These are phyloP conservation scores for Pisolithus albus DNA, from an alignment of 768 basidiomycete species.

Conservation along the genomic window DNA sequence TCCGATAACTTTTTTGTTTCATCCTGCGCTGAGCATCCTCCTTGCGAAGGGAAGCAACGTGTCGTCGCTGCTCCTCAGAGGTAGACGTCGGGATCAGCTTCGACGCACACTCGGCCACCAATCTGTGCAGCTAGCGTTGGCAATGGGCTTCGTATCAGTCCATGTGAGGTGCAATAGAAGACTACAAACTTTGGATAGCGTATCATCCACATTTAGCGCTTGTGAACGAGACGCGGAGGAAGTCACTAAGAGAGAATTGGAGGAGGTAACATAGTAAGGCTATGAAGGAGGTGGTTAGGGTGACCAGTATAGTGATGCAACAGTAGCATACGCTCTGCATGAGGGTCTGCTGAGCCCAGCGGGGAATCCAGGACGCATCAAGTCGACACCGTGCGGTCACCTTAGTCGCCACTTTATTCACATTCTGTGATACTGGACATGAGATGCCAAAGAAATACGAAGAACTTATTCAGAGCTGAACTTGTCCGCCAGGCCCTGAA, in stretches of 20 bases:
- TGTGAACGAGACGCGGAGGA: constrained; percentile 72
- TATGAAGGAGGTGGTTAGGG: constrained; percentile 20
- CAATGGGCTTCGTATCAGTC: neutral
- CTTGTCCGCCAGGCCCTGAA: constrained; percentile 84
- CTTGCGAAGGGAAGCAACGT: constrained; percentile 18
- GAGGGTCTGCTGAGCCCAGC: constrained; percentile 50
- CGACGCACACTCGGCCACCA: constrained; percentile 20
- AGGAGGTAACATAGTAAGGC: constrained; percentile 63
- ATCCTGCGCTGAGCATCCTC: constrained; percentile 15
- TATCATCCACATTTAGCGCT: constrained; percentile 67
- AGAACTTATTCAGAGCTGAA: constrained; percentile 22
- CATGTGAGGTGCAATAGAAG: neutral
- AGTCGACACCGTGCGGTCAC: constrained; percentile 57
- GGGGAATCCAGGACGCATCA: constrained; percentile 59
- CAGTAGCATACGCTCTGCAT: constrained; percentile 39
- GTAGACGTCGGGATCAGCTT: constrained; percentile 18
- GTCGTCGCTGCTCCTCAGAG: constrained; percentile 19
- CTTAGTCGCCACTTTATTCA: constrained; percentile 87
- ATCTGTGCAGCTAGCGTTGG: constrained; percentile 19
- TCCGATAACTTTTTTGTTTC: constrained; percentile 22
- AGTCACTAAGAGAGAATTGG: constrained; percentile 60
- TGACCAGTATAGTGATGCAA: neutral
- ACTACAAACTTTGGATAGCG: constrained; percentile 51
- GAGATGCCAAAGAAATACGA: neutral
- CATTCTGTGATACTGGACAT: constrained; percentile 48